Evolutionary conservation across 768 basidiomycete genomes (phyloP), one percentile per base, ranked within the genome.

Genomic region (Psilocybe sp.): DNA sequence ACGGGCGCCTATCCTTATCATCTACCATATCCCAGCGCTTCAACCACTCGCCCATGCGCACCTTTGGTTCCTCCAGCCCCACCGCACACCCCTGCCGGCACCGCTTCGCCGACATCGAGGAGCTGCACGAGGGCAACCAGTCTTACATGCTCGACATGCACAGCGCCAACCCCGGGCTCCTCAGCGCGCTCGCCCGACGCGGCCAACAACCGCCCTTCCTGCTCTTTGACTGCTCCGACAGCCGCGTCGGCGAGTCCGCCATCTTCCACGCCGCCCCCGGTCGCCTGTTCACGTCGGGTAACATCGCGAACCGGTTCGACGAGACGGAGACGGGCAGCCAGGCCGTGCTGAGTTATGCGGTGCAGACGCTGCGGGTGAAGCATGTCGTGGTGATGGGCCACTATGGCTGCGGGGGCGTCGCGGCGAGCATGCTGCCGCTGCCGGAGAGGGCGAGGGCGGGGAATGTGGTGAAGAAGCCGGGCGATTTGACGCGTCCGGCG

Each of bases 171-270:
- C 63, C 61, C 3, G 61, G 61, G 0, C 37, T 64, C 8, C 46
- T 62, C 13, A 44, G 47, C 7, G 50, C 43, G 20, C 46, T 61
- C 23, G 61, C 60, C 2, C 53, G 40, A 3, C 58, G 61, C 15
- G 58, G 60, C 4, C 63, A 64, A 35, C 53, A 58, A 40, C 67
- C 67, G 1, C 65, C 67, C 6, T 66, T 67, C 40, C 64, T 69
- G 68, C 43, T 67, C 13, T 57, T 69, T 13, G 64, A 66, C 46
- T 69, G 68, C 41, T 63, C 64, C 2, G 68, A 69, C 44, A 64
- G 64, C 35, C 51, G 60, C 60, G 68, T 67, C 9, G 64, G 58
- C 44, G 68, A 69, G 47, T 60, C 63, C 50, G 61, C 56, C 0
- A 66, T 69, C 39, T 67, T 69, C 46, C 56, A 57, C 1, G 59